Conservation (phyloP, 2,329 filamentous ascomycete genomes). For the Talaromyces islandicus region DNA sequence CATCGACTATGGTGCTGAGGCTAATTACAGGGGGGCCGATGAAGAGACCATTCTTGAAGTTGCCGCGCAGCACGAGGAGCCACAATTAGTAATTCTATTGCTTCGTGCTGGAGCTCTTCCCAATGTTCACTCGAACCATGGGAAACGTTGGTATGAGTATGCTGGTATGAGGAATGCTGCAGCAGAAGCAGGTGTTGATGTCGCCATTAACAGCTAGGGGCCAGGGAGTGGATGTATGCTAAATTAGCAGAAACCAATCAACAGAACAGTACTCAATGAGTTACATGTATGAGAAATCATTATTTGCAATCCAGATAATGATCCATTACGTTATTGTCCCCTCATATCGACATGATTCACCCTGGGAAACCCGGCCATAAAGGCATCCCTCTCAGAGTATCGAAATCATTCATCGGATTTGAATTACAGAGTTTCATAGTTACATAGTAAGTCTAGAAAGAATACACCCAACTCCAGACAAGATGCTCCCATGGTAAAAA, state of each 20-base stretch:
- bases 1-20: background rate
- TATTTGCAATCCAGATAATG: too few species aligned
- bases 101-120: background rate
- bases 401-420: background rate
- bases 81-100: background rate
- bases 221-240: background rate
- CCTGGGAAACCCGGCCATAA: too few species aligned
- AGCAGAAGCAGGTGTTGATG: background rate
- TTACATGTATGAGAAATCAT: background rate
- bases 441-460: background rate
- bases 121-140: background rate
- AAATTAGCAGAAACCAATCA: too few species aligned
- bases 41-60: background rate
- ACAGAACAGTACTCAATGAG: background rate
- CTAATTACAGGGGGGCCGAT: background rate
- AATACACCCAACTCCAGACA: slow-evolving; percentile 8
- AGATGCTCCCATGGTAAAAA: slow-evolving; percentile 4
- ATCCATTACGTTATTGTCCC: too few species aligned
- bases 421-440: background rate
- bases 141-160: background rate
- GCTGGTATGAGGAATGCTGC: background rate
- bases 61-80: background rate
- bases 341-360: too few species aligned
- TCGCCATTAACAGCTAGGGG: background rate
- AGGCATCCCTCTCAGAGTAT: too few species aligned